Conservation (phyloP, 495 filamentous ascomycete genomes). For the Hypoxylon rickii region DNA sequence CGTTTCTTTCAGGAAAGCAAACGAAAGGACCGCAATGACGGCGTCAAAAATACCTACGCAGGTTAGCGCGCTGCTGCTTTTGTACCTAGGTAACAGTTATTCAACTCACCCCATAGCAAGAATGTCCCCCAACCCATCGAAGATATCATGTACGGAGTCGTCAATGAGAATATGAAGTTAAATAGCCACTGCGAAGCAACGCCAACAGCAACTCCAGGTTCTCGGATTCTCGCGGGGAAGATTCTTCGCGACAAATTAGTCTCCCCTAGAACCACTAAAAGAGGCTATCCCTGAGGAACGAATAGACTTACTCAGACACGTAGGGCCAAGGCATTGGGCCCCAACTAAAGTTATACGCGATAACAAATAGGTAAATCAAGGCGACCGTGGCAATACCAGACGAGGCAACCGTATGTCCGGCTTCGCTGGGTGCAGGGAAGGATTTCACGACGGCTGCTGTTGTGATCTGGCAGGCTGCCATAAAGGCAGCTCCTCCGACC, state of each 20-base stretch:
- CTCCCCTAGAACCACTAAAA: conserved; percentile 10
- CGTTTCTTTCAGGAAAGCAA: conserved; percentile 34
- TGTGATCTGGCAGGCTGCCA: conserved; percentile 41
- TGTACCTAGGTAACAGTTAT: not conserved
- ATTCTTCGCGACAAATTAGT: conserved; percentile 52
- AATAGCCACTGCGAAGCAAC: conserved; percentile 57
- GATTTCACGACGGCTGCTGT: conserved; percentile 43
- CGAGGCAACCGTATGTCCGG: conserved; percentile 39
- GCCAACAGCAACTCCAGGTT: conserved; percentile 47
- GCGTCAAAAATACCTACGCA: conserved; percentile 28
- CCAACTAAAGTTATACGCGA: conserved; percentile 55
- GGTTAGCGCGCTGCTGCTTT: not conserved
- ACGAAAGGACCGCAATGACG: conserved; percentile 28
- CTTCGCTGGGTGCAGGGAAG: conserved; percentile 41
- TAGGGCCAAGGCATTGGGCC: conserved; percentile 57
- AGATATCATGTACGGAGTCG: conserved; percentile 56
- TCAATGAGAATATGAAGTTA: conserved; percentile 56
- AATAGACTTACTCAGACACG: conserved; percentile 43
- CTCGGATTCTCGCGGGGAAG: conserved; percentile 55
- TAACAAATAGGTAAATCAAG: conserved; percentile 57
- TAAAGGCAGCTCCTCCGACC: conserved; percentile 46
- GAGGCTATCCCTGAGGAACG: conserved; percentile 25
- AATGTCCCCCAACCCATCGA: conserved; percentile 58
- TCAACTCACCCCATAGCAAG: conserved; percentile 45
- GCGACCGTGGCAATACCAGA: conserved; percentile 52